Percentiles rank a stretch among this genome's conserved stretches.
These are phyloP conservation scores for Fistulifera solaris DNA, from an alignment of 108 stramenopile species.

Conservation along the genomic window DNA sequence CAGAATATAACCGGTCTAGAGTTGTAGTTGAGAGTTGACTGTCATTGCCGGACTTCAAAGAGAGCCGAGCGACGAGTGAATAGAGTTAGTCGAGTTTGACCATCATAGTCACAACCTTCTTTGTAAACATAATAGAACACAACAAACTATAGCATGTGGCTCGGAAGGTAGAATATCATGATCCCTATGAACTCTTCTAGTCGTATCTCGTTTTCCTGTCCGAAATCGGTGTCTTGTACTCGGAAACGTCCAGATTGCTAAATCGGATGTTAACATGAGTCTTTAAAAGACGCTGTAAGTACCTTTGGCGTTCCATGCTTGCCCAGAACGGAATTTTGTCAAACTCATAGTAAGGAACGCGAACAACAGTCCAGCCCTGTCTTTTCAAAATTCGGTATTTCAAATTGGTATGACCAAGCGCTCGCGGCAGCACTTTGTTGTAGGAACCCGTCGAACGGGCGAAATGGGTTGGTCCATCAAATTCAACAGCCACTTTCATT, in stretches of 20 bases:
- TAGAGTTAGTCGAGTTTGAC: too few species aligned
- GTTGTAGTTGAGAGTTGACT: too few species aligned
- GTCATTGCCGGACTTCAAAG: too few species aligned
- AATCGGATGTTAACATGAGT: constrained; percentile 73
- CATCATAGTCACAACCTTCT: too few species aligned
- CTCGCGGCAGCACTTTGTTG: constrained; percentile 25
- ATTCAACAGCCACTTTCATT: constrained; percentile 74
- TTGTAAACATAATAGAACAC: too few species aligned
- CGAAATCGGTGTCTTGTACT: constrained; percentile 58
- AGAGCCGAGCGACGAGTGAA: too few species aligned
- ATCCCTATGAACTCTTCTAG: too few species aligned
- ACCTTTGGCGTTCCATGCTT: constrained; percentile 80
- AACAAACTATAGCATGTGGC: too few species aligned
- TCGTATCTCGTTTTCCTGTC: constrained; percentile 67
- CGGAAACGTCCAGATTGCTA: constrained; percentile 70
- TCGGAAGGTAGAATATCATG: too few species aligned
- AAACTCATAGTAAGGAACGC: constrained; percentile 83
- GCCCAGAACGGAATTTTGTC: constrained; percentile 87
- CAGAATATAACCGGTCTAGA: too few species aligned
- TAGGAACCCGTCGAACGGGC: constrained; percentile 19
- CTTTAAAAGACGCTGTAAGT: constrained; percentile 75
- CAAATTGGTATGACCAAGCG: constrained; percentile 75
- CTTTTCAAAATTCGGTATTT: constrained; percentile 78
- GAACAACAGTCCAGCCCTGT: constrained; percentile 78
- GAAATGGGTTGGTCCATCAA: constrained; percentile 86